Conservation (phyloP, 768 basidiomycete genomes). For the Terana coerulea region DNA sequence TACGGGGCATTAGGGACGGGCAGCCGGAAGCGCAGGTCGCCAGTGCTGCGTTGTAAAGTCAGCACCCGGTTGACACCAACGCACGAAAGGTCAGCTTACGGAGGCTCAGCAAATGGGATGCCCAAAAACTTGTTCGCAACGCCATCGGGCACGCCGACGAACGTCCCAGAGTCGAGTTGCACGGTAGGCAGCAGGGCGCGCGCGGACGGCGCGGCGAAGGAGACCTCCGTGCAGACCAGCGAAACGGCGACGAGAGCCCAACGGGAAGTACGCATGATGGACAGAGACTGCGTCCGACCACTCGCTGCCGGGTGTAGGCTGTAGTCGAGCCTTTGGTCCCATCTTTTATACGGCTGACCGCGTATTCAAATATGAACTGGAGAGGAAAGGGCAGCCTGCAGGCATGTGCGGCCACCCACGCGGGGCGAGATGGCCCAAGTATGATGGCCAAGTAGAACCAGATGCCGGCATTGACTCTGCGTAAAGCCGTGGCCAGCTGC, state of each 20-base stretch:
- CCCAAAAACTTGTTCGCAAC: slow-evolving; percentile 41
- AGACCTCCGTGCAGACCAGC: too few relatives aligned
- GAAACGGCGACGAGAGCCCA: neutral
- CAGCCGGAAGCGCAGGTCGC: slow-evolving; percentile 21
- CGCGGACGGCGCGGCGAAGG: neutral
- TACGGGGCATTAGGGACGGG: slow-evolving; percentile 25
- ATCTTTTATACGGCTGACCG: neutral
- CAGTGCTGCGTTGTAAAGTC: slow-evolving; percentile 9
- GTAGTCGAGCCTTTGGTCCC: too few relatives aligned
- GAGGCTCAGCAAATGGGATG: slow-evolving; percentile 53
- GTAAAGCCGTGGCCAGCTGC: too few relatives aligned
- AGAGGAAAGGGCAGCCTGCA: too few relatives aligned
- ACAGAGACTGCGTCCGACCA: neutral
- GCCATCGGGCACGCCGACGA: slow-evolving; percentile 37
- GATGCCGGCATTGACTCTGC: too few relatives aligned
- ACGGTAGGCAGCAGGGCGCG: slow-evolving; percentile 29
- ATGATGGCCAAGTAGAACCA: too few relatives aligned
- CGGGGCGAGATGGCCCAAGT: too few relatives aligned
- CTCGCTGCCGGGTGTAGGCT: neutral
- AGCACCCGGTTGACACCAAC: neutral
- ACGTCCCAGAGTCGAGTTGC: slow-evolving; percentile 39
- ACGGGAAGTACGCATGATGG: neutral
- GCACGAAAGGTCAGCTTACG: slow-evolving; percentile 37
- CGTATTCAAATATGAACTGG: neutral
- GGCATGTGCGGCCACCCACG: too few relatives aligned